These are phyloP conservation scores for Inonotus hispidus DNA, from an alignment of 1,284 basidiomycete species.

Conservation along the genomic window DNA sequence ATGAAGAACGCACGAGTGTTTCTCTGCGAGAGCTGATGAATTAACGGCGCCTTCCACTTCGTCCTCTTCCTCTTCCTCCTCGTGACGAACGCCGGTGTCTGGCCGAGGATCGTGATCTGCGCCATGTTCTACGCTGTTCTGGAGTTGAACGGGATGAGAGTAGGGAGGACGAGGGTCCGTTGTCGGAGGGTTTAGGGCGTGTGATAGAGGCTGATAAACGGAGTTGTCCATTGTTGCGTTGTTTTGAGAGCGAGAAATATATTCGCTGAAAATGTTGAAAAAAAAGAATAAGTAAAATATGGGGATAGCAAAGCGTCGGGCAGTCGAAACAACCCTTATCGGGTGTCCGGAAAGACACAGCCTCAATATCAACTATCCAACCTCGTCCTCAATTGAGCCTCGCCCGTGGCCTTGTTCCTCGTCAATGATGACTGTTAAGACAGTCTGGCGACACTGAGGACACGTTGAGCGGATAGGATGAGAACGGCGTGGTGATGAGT, in stretches of 20 bases:
- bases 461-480: neutral
- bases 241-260: neutral
- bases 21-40: neutral
- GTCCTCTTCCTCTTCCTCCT: conserved; percentile 19
- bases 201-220: conserved; percentile 66
- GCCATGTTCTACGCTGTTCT: neutral
- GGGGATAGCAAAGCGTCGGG: conserved; percentile 9
- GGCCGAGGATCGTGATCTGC: conserved; percentile 7
- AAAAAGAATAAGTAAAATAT: conserved; percentile 15
- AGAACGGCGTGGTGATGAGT: neutral
- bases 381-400: neutral
- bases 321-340: conserved; percentile 8
- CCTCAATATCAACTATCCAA: neutral
- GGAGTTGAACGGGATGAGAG: conserved; percentile 22
- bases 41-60: conserved; percentile 18
- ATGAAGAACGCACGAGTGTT: conserved; percentile 1
- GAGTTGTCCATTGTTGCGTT: conserved; percentile 17
- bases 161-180: conserved; percentile 20
- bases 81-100: conserved; percentile 8
- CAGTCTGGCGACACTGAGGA: neutral
- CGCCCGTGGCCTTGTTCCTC: neutral
- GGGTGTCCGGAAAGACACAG: conserved; percentile 1
- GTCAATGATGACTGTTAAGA: neutral
- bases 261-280: conserved; percentile 8
- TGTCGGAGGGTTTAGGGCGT: conserved; percentile 60